Evolutionary conservation across 345 rosid species (phyloP), one percentile per base, ranked within the genome.

Genomic region (Bruguiera sexangula): DNA sequence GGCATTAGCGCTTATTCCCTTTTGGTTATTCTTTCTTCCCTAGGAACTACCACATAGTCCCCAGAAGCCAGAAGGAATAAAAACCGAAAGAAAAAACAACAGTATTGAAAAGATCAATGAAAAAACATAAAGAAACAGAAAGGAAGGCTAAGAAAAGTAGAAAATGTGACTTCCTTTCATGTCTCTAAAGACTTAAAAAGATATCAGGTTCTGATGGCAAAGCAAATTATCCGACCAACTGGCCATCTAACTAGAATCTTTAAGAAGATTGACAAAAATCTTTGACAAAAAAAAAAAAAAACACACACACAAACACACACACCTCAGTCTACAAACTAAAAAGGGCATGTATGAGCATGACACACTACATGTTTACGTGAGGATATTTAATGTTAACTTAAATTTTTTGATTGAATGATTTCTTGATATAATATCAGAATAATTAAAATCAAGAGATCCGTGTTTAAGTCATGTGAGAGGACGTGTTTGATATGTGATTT

Each of bases 1-100:
- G 86, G 87, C 85, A 87, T 81, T 63, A 84, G 69, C 88, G 81
- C 85, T 84, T 69, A 75, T 78, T 66, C 77, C 72, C 80, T 81
- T 56, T 56, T 1, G 60, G 18, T 43, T 13, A 43, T 43, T 56
- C 29, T 56, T 56, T 24, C 30, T 27, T 56, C 24, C 60, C 60
- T 56, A 18, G 60, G 60, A 56, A 56, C 60, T 56, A 56, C 60
- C 60, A 24, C 60, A 56, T 21, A 56, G 60, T 56, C 26, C 50
- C 50, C 50, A 11, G 18, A 13, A 13, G 4, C 60, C 18, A 22
- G 29, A 22, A 15, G 29, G 60, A 27, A 27, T 21, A 56, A 24
- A 3, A 56, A 56, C 18, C 60, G 29, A 56, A 56, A 24, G 30
- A 24, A 27, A 56, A 56, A 56, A 27, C 24, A 56, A 56, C 29